Evolutionary conservation across 306 rosid genomes (phyloP).

Genomic region (Castanopsis chinensis): DNA sequence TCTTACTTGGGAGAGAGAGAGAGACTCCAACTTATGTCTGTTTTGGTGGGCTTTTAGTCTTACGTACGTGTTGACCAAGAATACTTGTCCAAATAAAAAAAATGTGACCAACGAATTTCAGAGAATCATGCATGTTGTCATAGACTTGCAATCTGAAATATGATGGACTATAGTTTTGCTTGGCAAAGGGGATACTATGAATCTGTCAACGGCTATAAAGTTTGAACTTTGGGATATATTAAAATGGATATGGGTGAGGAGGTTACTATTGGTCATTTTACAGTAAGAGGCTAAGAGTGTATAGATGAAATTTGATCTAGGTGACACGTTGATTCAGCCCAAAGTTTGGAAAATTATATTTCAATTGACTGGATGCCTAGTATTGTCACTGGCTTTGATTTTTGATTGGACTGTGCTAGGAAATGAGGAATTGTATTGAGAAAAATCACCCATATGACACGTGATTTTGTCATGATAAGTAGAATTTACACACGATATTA

Average conservation of each 20-base stretch:
- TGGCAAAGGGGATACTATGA: background rate
- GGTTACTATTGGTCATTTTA: background rate
- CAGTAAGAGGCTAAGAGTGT: no score
- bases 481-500: no score
- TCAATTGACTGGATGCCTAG: background rate
- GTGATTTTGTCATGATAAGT: no score
- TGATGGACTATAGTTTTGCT: background rate
- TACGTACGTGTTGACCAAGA: slow-evolving; percentile 4
- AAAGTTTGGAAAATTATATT: background rate
- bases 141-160: background rate
- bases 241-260: background rate
- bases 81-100: no score
- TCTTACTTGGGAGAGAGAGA: no score
- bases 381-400: no score
- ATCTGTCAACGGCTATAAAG: background rate
- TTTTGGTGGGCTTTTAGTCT: slow-evolving; percentile 7
- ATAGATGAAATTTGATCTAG: no score
- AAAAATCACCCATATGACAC: no score
- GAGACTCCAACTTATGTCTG: no score
- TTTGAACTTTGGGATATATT: background rate
- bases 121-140: background rate
- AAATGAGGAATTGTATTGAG: no score
- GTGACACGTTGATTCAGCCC: background rate
- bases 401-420: no score
- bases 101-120: slow-evolving; percentile 22